A percentile compares a stretch with the other conserved stretches of the same genome.
phyloP scores from a whole-genome alignment of 2,329 filamentous ascomycete species.

The Pseudohalonectria lignicola region DNA sequence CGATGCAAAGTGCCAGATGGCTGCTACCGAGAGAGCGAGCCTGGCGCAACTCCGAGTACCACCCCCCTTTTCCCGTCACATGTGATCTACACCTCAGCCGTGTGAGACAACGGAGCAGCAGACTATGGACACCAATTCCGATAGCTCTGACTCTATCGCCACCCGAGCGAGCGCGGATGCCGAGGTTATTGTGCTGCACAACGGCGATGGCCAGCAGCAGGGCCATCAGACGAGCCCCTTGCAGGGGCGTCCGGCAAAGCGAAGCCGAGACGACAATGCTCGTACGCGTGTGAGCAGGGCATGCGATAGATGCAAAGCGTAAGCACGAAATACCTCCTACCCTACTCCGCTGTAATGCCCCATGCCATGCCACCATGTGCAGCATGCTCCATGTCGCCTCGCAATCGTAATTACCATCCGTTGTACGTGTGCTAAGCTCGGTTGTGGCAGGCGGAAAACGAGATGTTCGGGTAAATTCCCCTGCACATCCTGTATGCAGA shows the following conservation, averaged over 20 bases:
- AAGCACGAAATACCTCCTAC: no score
- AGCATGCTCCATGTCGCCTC: not conserved
- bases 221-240: not conserved
- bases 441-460: not conserved
- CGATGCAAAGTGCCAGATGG: no score
- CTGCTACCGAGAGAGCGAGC: no score
- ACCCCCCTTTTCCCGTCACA: no score
- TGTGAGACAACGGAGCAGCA: no score
- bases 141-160: not conserved
- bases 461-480: not conserved
- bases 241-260: not conserved
- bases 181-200: not conserved
- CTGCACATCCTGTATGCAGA: not conserved
- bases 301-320: constrained; percentile 2
- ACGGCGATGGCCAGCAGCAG: not conserved
- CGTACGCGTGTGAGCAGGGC: constrained; percentile 1
- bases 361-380: no score
- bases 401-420: not conserved
- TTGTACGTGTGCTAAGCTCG: no score
- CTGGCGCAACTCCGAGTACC: no score
- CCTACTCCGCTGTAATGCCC: no score
- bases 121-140: not conserved
- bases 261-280: not conserved
- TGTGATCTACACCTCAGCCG: no score
- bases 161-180: not conserved